A percentile compares a stretch with the other conserved stretches of the same genome.
Conservation (phyloP, 2,329 filamentous ascomycete genomes). For the Fonsecaea multimorphosa region DNA sequence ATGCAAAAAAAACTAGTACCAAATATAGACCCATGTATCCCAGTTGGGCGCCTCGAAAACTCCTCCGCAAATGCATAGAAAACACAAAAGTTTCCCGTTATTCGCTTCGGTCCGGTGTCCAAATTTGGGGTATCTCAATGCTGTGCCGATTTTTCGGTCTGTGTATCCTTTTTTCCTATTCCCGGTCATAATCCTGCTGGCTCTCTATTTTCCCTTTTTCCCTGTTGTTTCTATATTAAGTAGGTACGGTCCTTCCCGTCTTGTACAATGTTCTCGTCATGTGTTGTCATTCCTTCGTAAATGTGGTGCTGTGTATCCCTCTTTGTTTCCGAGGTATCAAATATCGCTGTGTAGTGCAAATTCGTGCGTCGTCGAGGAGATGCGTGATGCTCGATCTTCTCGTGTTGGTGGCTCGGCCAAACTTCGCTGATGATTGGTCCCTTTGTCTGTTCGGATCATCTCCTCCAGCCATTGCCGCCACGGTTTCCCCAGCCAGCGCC, state of each 20-base stretch:
- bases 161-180: neutral
- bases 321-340: neutral
- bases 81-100: neutral
- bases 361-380: too few relatives aligned
- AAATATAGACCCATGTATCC: neutral
- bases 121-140: neutral
- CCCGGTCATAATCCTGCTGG: neutral
- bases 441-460: neutral
- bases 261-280: neutral
- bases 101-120: neutral
- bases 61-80: neutral
- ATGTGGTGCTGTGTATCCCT: neutral
- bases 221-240: neutral
- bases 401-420: too few relatives aligned
- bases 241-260: neutral
- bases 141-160: neutral
- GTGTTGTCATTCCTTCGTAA: neutral
- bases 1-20: too few relatives aligned
- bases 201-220: neutral
- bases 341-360: neutral
- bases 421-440: too few relatives aligned
- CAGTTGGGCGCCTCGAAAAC: neutral
- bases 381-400: too few relatives aligned
- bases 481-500: neutral
- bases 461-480: slow-evolving; percentile 5